Base-by-base conservation (phyloP, 441 rosid species). In the Brassica balearica region DNA sequence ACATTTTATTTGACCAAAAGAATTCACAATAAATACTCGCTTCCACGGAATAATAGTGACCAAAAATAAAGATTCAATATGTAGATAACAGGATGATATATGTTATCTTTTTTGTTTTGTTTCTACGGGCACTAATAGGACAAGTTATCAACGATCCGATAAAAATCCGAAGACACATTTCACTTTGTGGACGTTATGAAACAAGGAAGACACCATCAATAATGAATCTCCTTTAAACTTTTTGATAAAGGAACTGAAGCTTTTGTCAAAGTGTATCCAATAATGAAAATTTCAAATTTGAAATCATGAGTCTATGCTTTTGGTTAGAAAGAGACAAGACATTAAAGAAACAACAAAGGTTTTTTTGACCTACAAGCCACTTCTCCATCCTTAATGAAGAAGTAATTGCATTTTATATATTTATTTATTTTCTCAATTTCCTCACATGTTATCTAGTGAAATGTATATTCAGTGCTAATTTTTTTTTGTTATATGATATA, bases 381-480 rank as follows among this genome's bases (percentile, higher is more conserved):
- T 73, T 27, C 61, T 19, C 76, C 69, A 63, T 73, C 76, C 76
- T 73, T 73, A 73, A 56, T 29, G 69, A 48, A 48, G 76, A 73
- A 73, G 76, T 63, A 73, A 72, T 62, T 62, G 76, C 15, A 1
- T 17, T 11, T n/a, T 61, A 32, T 56, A 10, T 7, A 6, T 55
- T 55, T 55, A 12, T 32, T 17, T 63, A 4, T 53, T 60, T 53
- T 55, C 74, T 41, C 38, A 5, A 36, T 58, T 53, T 56, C 59
- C 59, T 14, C 29, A 55, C 60, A 55, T 6, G 15, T 2, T 14
- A 17, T 51, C 17, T 51, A 5, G 9, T 55, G 27, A 19, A 74
- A n/a, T 74, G 41, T 55, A 22, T 60, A 60, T 60, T 60, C 5
- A 23, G 34, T 23, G 14, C n/a, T 43, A 6, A 11, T 43, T 3